Evolutionary conservation across 2,329 filamentous ascomycete genomes (phyloP).

Genomic region (Paramyrothecium sp.): DNA sequence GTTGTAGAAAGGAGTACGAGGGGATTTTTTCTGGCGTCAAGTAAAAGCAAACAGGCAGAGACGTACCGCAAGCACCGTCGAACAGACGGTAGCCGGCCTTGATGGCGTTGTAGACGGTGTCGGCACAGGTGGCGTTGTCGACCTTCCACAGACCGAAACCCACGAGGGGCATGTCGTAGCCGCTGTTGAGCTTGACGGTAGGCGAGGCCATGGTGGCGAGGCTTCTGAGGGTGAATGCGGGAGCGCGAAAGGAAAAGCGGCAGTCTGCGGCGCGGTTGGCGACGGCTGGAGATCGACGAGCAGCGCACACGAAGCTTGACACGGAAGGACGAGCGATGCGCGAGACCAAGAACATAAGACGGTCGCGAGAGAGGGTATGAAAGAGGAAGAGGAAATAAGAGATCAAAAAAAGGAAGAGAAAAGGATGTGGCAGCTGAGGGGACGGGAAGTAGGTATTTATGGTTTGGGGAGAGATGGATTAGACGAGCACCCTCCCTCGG

Average conservation of each 20-base stretch:
- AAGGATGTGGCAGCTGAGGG: neutral
- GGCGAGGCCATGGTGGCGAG: conserved; percentile 32
- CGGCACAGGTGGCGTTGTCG: conserved; percentile 67
- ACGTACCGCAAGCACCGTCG: conserved; percentile 59
- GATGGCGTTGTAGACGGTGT: conserved; percentile 75
- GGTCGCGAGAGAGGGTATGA: neutral
- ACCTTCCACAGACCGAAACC: conserved; percentile 86
- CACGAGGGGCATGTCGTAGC: conserved; percentile 70
- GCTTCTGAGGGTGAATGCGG: conserved; percentile 1
- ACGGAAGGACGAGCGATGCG: neutral
- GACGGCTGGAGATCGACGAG: neutral
- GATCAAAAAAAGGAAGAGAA: neutral
- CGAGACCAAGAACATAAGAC: neutral
- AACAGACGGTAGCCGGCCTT: conserved; percentile 61
- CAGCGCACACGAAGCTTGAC: conserved; percentile 4
- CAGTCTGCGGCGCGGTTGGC: neutral
- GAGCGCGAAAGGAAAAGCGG: conserved; percentile 4
- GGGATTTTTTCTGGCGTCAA: conserved; percentile 4
- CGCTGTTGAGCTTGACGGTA: conserved; percentile 62
- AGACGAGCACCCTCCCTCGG: neutral
- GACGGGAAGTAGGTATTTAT: neutral
- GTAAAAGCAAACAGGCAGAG: neutral
- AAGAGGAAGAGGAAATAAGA: neutral
- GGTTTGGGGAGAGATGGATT: neutral
- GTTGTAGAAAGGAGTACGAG: no score